Base-by-base conservation (phyloP, 768 basidiomycete species). In the Rhodotorula sphaerocarpa region DNA sequence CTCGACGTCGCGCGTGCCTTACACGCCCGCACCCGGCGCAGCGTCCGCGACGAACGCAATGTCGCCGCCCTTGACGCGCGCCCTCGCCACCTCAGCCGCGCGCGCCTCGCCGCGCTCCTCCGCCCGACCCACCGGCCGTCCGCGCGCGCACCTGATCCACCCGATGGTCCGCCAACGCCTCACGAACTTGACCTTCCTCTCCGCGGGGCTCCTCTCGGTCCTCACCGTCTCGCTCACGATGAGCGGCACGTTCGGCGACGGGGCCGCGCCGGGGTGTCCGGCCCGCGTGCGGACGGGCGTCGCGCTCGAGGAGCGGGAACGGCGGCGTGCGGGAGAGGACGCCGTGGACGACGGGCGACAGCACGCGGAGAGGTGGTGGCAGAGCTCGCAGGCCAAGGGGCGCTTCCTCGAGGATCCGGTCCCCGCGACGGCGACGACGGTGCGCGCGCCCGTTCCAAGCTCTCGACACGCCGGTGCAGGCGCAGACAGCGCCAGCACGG, bases 161-260 rank as follows among this genome's bases (percentile, higher is more conserved):
- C 63, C 63, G 5, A 43, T 55, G 15, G 34, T 43, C 21, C 63
- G 63, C 12, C 46, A 33, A 7, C 53, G 54, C 16, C 34, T 65
- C 25, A 65, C 63, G 18, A 65, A 65, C 50, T 42, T 59, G 41
- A 45, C 58, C 3, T 65, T 65, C 50, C 39, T 42, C 28, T 48
- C 59, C 34, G 59, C 58, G 54, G 63, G 58, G 14, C 6, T 57
- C 42, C 43, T 65, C 20, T 51, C 47, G 23, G 58, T 65, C 54
- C 23, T 46, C 2, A 65, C 63, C 54, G 63, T 65, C 27, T 59
- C 58, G 10, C 44, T 65, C 30, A 52, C 48, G 21, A 65, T 65
- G 63, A 41, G 34, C 39, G 63, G 63, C 3, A 33, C 48, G 11
- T 15, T 64, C 2, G 63, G 61, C 4, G 27, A 31, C 3, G 55